A percentile compares a stretch with the other conserved stretches of the same genome.
These are phyloP conservation scores for Filobasidium wieringae DNA, from an alignment of 768 basidiomycete genomes.

Conservation along the genomic window DNA sequence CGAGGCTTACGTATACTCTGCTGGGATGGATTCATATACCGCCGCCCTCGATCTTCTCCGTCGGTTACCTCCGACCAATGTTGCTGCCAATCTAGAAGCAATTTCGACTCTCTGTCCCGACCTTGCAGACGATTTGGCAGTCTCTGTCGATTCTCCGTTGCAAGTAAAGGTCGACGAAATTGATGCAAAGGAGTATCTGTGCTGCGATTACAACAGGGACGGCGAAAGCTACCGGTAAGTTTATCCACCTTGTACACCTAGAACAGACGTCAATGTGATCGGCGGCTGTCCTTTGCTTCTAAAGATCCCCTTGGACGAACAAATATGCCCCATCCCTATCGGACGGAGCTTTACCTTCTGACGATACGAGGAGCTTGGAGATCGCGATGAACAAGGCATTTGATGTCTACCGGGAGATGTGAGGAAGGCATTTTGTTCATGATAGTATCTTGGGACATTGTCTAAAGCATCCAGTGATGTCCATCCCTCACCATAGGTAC, in stretches of 20 bases:
- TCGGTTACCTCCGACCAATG: slow-evolving; percentile 79
- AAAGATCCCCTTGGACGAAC: slow-evolving; percentile 96
- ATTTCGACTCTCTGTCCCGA: slow-evolving; percentile 79
- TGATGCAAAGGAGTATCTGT: slow-evolving; percentile 75
- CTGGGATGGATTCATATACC: slow-evolving; percentile 42
- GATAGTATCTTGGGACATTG: not conserved
- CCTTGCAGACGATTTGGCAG: slow-evolving; percentile 84
- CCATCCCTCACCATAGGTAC: slow-evolving; percentile 49
- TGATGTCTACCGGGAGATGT: slow-evolving; percentile 94
- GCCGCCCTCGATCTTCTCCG: slow-evolving; percentile 93
- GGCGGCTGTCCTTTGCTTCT: not conserved
- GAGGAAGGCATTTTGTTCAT: slow-evolving; percentile 21
- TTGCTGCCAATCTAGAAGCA: slow-evolving; percentile 72
- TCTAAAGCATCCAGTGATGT: not conserved
- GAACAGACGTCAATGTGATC: too few relatives aligned
- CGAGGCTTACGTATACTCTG: too few relatives aligned
- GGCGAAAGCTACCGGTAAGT: slow-evolving; percentile 77
- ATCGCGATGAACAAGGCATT: slow-evolving; percentile 91
- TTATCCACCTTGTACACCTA: too few relatives aligned
- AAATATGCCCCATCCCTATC: slow-evolving; percentile 82
- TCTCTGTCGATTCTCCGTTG: slow-evolving; percentile 88
- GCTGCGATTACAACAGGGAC: slow-evolving; percentile 86
- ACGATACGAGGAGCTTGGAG: slow-evolving; percentile 79
- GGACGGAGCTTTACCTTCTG: slow-evolving; percentile 73
- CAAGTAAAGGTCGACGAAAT: slow-evolving; percentile 60